A percentile compares a stretch with the other conserved stretches of the same genome.
These are phyloP conservation scores for Malus orientalis DNA, from an alignment of 306 rosid genomes.

Conservation along the genomic window DNA sequence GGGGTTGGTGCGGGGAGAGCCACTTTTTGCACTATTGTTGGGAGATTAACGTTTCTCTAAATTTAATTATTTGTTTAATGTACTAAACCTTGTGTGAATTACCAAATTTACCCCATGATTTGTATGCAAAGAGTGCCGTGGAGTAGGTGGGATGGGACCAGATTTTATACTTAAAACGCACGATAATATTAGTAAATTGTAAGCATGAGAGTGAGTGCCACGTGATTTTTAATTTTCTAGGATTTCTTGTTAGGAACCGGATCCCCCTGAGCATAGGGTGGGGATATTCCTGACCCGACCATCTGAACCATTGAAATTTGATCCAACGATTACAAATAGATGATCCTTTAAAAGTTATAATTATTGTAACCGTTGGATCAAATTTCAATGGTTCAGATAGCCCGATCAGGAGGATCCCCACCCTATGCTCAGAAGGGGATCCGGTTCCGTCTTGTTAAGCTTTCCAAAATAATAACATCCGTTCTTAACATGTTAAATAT, in stretches of 20 bases:
- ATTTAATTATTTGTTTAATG: background rate
- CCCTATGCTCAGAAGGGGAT: too few relatives aligned
- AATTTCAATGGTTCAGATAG: rapidly evolving
- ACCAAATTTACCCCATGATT: background rate
- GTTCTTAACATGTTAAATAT: too few relatives aligned
- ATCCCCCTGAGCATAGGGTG: too few relatives aligned
- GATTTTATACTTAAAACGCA: background rate
- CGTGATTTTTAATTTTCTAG: background rate
- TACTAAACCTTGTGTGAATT: background rate
- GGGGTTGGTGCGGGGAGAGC: background rate
- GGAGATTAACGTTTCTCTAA: background rate
- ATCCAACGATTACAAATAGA: rapidly evolving
- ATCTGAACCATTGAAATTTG: too few relatives aligned
- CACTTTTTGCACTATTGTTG: background rate
- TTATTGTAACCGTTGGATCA: too few relatives aligned
- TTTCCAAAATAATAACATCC: background rate
- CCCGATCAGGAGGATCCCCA: too few relatives aligned
- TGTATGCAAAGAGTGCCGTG: background rate
- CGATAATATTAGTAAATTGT: background rate
- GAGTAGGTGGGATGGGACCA: constrained; percentile 4
- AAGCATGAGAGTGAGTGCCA: background rate
- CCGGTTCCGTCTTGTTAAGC: background rate
- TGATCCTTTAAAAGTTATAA: too few relatives aligned
- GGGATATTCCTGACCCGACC: rapidly evolving
- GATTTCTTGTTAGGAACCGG: background rate